A percentile compares a stretch with the other conserved stretches of the same genome.
Evolutionary conservation across 1,284 basidiomycete species (phyloP).

Genomic region (Butyriboletus appendiculatus): DNA sequence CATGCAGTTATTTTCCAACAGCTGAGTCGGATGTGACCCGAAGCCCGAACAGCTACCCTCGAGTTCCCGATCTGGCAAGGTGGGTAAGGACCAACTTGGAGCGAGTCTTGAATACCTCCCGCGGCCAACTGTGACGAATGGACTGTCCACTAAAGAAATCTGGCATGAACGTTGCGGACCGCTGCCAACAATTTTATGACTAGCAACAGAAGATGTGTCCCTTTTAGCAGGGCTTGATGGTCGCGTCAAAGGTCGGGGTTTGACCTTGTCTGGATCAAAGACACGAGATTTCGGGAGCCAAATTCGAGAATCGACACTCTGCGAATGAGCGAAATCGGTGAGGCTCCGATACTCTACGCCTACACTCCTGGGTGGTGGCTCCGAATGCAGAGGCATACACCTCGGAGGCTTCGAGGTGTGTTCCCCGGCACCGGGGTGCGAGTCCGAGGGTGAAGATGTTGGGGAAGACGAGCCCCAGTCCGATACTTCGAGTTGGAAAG

Average conservation of each 20-base stretch:
- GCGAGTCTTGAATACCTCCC: conserved; percentile 22
- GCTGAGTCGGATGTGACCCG: background rate
- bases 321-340: conserved; percentile 15
- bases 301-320: conserved; percentile 27
- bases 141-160: background rate
- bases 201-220: background rate
- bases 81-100: conserved; percentile 26
- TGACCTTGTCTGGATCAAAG: conserved; percentile 32
- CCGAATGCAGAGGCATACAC: conserved; percentile 10
- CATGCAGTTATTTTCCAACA: background rate
- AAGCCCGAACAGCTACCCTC: background rate
- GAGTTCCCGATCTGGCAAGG: conserved; percentile 10
- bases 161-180: background rate
- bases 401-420: conserved; percentile 7
- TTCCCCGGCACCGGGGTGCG: conserved; percentile 8
- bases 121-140: conserved; percentile 26
- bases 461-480: conserved; percentile 5
- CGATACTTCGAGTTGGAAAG: conserved; percentile 5
- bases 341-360: conserved; percentile 28
- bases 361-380: conserved; percentile 2
- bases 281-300: conserved; percentile 29
- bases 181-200: background rate
- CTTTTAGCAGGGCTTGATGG: conserved; percentile 24
- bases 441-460: conserved; percentile 2
- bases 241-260: conserved; percentile 21